Evolutionary conservation across 768 basidiomycete species (phyloP), one percentile per base, ranked within the genome.

Genomic region (Myochromella boudieri): DNA sequence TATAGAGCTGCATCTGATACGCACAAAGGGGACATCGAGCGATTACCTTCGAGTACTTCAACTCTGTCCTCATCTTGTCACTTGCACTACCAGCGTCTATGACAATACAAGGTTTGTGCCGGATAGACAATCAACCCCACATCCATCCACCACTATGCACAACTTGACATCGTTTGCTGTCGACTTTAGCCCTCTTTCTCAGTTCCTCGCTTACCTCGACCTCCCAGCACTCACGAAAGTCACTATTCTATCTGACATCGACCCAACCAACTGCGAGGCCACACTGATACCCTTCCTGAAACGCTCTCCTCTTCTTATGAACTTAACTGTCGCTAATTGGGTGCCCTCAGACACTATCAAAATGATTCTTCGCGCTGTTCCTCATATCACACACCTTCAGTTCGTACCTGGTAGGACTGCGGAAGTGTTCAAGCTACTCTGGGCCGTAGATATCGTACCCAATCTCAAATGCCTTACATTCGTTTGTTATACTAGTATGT

Each of bases 361-460:
- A 26, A 37, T 18, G 3, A 21, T 45, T 36, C 34, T 45, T 5
- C 33, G 26, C 22, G 44, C 44, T 18, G 24, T 36, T 15, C 44
- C 44, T 4, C 26, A 3, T 18, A 24, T 45, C 34, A 45, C 34
- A n/a, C 44, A 45, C 44, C 34, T 45, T 17, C 44, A 45, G 17
- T 45, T 45, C 32, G 36, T 37, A 2, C 44, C 44, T 11, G 44
- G 44, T 11, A 45, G n/a, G 36, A 45, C 44, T 2, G 36, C 22
- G 9, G 44, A 45, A 36, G 44, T 45, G 17, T 33, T 45, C 25
- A 45, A 45, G 36, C 44, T 45, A 11, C 44, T 45, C 10, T 45
- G 44, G 44, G 22, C 44, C 9, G 27, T 37, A 2, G 32, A 45
- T 27, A 34, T 45, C 26, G 26, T 20, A 14, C 36, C 44, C 4